Evolutionary conservation across 352 stramenopile species (phyloP).

Genomic region (Peronosclerospora sorghi): DNA sequence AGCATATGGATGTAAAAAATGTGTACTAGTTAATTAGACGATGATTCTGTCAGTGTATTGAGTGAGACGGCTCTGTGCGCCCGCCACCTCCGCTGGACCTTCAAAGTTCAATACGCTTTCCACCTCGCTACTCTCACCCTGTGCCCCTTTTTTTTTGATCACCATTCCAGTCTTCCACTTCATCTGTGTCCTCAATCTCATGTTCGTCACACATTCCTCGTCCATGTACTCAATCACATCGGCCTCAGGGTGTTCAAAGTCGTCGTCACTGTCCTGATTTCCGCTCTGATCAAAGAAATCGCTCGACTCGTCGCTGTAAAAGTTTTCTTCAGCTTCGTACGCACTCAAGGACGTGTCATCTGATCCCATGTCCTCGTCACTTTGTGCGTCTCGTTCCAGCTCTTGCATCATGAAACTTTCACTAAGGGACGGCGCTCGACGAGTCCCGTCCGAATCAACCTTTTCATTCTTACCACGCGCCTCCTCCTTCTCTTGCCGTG

Average conservation of each 20-base stretch:
- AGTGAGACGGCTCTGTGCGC: too few species aligned
- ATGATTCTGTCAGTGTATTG: too few species aligned
- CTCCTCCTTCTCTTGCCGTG: slow-evolving; percentile 13
- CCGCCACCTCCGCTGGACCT: slow-evolving; percentile 40
- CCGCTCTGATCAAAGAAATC: slow-evolving; percentile 61
- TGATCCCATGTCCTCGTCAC: slow-evolving; percentile 21
- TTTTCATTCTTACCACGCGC: slow-evolving; percentile 6
- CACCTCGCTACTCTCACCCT: slow-evolving; percentile 5
- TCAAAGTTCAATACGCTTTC: slow-evolving; percentile 14
- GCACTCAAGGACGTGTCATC: slow-evolving; percentile 54
- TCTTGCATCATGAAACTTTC: slow-evolving; percentile 55
- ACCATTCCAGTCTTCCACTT: slow-evolving; percentile 4
- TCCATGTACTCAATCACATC: slow-evolving; percentile 74
- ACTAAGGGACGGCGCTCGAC: slow-evolving; percentile 21
- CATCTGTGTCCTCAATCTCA: not conserved
- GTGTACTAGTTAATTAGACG: too few species aligned
- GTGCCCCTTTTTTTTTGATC: slow-evolving; percentile 1
- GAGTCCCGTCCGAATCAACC: slow-evolving; percentile 15
- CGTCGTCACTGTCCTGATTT: slow-evolving; percentile 72
- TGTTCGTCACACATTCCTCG: slow-evolving; percentile 43
- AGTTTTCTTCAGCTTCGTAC: slow-evolving; percentile 75
- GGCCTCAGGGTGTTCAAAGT: slow-evolving; percentile 68
- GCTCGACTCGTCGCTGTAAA: slow-evolving; percentile 69
- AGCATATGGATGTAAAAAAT: too few species aligned
- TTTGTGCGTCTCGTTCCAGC: slow-evolving; percentile 41